A percentile compares a stretch with the other conserved stretches of the same genome.
Conservation (phyloP, 169 alveolate species). For the Cyclospora cayetanensis region DNA sequence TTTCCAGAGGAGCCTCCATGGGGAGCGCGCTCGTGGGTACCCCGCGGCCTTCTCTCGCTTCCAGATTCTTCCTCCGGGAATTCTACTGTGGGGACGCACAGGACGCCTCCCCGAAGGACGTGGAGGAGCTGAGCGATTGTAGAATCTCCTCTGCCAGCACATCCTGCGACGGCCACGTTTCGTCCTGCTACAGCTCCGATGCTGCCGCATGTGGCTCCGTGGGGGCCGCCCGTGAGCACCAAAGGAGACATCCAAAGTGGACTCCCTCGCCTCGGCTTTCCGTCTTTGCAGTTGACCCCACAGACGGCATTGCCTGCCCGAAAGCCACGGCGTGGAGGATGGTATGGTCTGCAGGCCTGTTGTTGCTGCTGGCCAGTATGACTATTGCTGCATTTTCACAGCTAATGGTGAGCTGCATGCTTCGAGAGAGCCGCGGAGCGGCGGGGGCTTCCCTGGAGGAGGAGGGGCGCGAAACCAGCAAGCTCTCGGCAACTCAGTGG, state of each 20-base stretch:
- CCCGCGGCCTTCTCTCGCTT: background rate
- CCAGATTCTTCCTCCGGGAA: background rate
- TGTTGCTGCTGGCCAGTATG: background rate
- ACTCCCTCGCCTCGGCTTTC: no score
- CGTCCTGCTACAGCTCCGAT: background rate
- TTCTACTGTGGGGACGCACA: background rate
- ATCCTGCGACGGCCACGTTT: no score
- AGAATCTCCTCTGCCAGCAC: no score
- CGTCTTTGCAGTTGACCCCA: no score
- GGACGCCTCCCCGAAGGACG: background rate
- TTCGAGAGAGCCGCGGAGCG: background rate
- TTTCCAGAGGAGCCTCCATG: background rate
- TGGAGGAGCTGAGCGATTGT: background rate
- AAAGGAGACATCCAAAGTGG: no score
- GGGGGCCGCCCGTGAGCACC: background rate
- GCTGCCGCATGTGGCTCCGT: background rate
- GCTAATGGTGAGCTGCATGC: background rate
- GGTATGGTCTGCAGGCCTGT: background rate
- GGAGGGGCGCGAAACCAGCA: background rate
- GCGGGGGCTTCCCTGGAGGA: background rate
- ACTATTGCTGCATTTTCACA: background rate
- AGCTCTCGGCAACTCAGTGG: background rate
- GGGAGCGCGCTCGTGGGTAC: background rate
- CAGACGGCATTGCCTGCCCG: no score
- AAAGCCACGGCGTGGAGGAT: background rate